Evolutionary conservation across 176 grass and related monocot species (phyloP).

Genomic region (Echinochloa phyllopogon): DNA sequence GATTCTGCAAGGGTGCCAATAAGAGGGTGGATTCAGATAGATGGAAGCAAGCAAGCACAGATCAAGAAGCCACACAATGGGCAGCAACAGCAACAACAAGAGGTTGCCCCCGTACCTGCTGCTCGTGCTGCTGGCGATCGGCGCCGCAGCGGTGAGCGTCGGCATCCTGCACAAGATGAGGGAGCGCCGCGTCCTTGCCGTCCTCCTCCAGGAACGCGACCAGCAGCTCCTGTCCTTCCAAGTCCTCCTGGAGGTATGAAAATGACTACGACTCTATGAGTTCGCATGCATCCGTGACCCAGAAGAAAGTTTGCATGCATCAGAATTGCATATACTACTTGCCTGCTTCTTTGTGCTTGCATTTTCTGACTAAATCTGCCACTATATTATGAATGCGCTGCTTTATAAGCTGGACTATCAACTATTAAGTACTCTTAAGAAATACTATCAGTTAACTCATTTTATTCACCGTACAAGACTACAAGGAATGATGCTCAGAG

Average conservation of each 20-base stretch:
- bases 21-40: slow-evolving; percentile 33
- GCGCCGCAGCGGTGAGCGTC: slow-evolving; percentile 60
- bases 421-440: neutral
- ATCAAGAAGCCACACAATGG: slow-evolving; percentile 51
- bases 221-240: slow-evolving; percentile 74
- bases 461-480: neutral
- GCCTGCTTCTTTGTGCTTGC: neutral
- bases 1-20: slow-evolving; percentile 30
- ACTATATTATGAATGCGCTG: slow-evolving; percentile 1
- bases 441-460: neutral
- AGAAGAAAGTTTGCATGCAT: slow-evolving; percentile 1
- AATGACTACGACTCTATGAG: neutral
- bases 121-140: slow-evolving; percentile 70
- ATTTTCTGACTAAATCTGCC: neutral
- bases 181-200: slow-evolving; percentile 69
- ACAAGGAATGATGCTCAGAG: neutral
- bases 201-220: slow-evolving; percentile 82
- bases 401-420: neutral
- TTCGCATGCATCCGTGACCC: neutral
- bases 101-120: slow-evolving; percentile 52
- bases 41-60: slow-evolving; percentile 53
- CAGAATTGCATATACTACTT: neutral
- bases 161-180: slow-evolving; percentile 88
- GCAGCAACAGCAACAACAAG: slow-evolving; percentile 40
- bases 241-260: slow-evolving; percentile 68